A percentile compares a stretch with the other conserved stretches of the same genome.
Conservation (phyloP, 495 filamentous ascomycete species). For the Terfezia boudieri region DNA sequence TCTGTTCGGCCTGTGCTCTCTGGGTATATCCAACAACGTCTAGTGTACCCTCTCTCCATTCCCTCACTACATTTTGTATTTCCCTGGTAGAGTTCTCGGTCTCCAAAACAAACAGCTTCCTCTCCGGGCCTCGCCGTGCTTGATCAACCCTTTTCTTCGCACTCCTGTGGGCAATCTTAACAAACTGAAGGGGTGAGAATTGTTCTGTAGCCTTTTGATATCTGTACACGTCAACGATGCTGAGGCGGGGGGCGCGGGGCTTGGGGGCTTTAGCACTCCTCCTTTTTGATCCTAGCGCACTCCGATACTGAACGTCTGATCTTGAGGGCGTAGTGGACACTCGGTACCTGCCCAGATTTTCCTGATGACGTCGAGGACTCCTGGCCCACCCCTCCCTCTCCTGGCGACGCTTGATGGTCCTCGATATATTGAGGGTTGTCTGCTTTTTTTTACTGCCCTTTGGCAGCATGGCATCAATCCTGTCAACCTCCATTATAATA, state of each 20-base stretch:
- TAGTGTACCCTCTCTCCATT: constrained; percentile 50
- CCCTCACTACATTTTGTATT: constrained; percentile 37
- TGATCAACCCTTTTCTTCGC: constrained; percentile 36
- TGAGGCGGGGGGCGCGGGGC: constrained; percentile 26
- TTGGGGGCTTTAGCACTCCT: no score
- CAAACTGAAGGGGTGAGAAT: constrained; percentile 38
- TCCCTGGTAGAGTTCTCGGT: constrained; percentile 55
- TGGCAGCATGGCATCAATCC: constrained; percentile 32
- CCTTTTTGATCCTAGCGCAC: constrained; percentile 8
- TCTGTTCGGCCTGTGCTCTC: neutral
- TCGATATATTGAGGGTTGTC: neutral
- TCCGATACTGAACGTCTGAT: constrained; percentile 16
- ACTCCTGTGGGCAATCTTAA: constrained; percentile 53
- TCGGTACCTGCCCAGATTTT: neutral
- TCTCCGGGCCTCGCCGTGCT: constrained; percentile 52
- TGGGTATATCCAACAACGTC: neutral
- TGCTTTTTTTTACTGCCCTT: constrained; percentile 10
- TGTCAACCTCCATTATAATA: constrained; percentile 30
- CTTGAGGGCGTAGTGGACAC: neutral
- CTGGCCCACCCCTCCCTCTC: neutral
- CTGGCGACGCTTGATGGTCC: neutral
- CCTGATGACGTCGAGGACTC: neutral
- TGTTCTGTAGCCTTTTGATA: constrained; percentile 16
- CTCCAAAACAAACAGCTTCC: constrained; percentile 50
- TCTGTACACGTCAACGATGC: constrained; percentile 50